These are phyloP conservation scores for Carex sylvatica DNA, from an alignment of 202 grass and related monocot species.

Conservation along the genomic window DNA sequence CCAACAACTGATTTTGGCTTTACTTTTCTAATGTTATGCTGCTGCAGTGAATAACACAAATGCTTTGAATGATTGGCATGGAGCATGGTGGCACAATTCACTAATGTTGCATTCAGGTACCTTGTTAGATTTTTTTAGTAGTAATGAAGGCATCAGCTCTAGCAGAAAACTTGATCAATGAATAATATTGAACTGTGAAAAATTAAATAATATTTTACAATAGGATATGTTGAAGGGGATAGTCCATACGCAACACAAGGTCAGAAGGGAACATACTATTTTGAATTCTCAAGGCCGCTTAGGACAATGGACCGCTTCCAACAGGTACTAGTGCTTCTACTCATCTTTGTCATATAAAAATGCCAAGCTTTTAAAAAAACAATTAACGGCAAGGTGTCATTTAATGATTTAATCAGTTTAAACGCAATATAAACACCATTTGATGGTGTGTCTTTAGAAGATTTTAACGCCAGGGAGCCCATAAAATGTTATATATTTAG, in stretches of 20 bases:
- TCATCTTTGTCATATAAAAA: not conserved
- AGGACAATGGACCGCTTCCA: constrained; percentile 97
- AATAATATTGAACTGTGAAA: constrained; percentile 1
- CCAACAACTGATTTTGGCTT: not conserved
- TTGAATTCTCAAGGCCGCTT: constrained; percentile 90
- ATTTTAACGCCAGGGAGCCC: too few relatives aligned
- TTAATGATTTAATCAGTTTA: too few relatives aligned
- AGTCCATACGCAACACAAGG: constrained; percentile 80
- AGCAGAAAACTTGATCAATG: constrained; percentile 25
- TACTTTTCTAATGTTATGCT: constrained; percentile 15
- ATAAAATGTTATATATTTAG: not conserved
- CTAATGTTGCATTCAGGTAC: constrained; percentile 72
- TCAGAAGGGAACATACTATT: constrained; percentile 91
- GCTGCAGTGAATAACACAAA: constrained; percentile 79
- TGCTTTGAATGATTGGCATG: constrained; percentile 96
- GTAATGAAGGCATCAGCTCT: not conserved
- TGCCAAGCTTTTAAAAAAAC: too few relatives aligned
- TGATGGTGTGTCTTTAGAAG: too few relatives aligned
- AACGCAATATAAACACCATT: too few relatives aligned
- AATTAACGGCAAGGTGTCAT: too few relatives aligned
- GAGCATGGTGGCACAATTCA: constrained; percentile 91
- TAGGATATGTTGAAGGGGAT: constrained; percentile 77
- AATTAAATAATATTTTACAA: not conserved
- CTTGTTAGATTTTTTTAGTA: not conserved
- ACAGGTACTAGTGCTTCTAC: constrained; percentile 43